Conservation (phyloP, 805 yeast genomes). For the Hanseniaspora pseudoguilliermondii region DNA sequence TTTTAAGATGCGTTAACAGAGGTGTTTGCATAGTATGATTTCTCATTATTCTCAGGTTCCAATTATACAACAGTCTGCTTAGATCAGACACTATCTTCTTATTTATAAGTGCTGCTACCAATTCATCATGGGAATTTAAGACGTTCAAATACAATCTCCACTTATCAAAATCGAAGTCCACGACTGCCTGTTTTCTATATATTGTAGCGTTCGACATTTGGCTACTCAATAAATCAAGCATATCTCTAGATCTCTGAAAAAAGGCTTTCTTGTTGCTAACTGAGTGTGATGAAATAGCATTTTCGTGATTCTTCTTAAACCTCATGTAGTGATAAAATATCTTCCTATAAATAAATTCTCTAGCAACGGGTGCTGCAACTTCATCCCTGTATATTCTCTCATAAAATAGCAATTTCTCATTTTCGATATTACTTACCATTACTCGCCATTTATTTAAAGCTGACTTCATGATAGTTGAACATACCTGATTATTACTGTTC, state of each 20-base stretch:
- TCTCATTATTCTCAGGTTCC: constrained; percentile 1
- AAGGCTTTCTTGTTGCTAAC: background rate
- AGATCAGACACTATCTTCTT: background rate
- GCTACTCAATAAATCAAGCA: no score
- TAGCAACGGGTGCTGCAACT: background rate
- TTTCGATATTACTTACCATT: background rate
- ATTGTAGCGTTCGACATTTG: background rate
- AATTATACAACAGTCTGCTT: background rate
- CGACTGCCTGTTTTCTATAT: background rate
- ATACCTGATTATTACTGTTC: background rate
- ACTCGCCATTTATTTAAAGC: background rate
- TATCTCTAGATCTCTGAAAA: background rate
- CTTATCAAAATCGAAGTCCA: background rate
- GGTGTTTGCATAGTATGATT: background rate
- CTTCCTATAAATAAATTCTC: background rate
- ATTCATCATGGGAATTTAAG: background rate
- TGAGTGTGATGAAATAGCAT: background rate
- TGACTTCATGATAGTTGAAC: background rate
- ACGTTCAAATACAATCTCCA: background rate
- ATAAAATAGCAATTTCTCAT: background rate
- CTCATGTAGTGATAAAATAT: background rate
- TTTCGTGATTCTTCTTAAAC: background rate
- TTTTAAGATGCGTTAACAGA: background rate
- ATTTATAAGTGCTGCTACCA: background rate
- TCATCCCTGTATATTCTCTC: background rate